Conservation (phyloP, 2,329 filamentous ascomycete genomes). For the Ustilaginoidea virens region DNA sequence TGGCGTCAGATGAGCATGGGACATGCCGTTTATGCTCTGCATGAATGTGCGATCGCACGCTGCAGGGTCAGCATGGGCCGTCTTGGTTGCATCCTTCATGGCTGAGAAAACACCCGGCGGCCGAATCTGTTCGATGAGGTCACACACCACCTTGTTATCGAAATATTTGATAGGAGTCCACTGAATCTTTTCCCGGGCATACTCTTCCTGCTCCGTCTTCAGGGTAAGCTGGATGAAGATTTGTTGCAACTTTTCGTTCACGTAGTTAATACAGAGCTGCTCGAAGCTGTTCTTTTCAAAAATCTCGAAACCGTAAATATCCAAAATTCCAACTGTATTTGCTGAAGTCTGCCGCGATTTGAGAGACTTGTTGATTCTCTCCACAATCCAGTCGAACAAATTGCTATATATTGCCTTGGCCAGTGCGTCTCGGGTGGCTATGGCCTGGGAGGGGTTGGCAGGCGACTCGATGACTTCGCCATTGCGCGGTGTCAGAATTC, state of each 20-base stretch:
- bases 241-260: conserved; percentile 97
- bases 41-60: conserved; percentile 95
- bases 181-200: conserved; percentile 86
- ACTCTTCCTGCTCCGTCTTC: conserved; percentile 96
- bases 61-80: conserved; percentile 87
- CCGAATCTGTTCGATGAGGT: conserved; percentile 81
- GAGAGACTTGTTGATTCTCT: conserved; percentile 77
- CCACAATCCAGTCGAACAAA: conserved; percentile 96
- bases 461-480: conserved; percentile 59
- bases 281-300: conserved; percentile 99
- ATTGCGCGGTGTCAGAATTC: conserved; percentile 58
- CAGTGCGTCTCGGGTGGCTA: conserved; percentile 75
- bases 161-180: conserved; percentile 99
- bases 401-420: conserved; percentile 96
- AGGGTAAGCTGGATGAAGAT: conserved; percentile 97
- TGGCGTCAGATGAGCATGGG: conserved; percentile 79
- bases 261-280: conserved; percentile 98
- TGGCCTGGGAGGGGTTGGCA: conserved; percentile 74
- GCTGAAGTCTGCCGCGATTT: conserved; percentile 59
- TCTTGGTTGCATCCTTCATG: conserved; percentile 94
- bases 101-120: conserved; percentile 90
- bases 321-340: conserved; percentile 89
- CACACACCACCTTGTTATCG: conserved; percentile 98
- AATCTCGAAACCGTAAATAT: conserved; percentile 99
- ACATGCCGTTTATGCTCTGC: conserved; percentile 79